Conservation (phyloP, 2,329 filamentous ascomycete genomes). For the Parascedosporium putredinis region DNA sequence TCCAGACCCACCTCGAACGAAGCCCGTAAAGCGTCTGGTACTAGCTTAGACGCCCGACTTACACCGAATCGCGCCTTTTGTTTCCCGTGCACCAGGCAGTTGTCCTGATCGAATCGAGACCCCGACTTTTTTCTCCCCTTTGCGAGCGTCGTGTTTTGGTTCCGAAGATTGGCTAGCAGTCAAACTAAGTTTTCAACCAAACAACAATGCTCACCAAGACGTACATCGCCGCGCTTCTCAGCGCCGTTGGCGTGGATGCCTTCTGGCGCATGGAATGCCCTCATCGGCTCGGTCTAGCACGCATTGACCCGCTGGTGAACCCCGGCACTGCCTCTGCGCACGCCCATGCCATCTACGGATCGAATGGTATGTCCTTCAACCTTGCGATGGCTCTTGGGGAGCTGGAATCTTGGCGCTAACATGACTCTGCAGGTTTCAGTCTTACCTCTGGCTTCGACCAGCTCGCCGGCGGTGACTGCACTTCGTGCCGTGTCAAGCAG, state of each 20-base stretch:
- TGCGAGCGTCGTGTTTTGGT: no score
- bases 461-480: conserved; percentile 57
- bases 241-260: conserved; percentile 30
- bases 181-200: no score
- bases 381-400: not conserved
- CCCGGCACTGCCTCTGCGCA: conserved; percentile 51
- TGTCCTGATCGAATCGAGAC: no score
- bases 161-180: no score
- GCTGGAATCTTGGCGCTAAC: not conserved
- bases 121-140: no score
- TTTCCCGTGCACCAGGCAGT: no score
- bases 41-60: not conserved
- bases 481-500: conserved; percentile 67
- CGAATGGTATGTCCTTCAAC: conserved; percentile 49
- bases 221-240: not conserved
- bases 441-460: conserved; percentile 44
- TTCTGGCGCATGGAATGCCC: conserved; percentile 91
- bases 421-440: conserved; percentile 46
- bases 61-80: no score
- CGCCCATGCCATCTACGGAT: conserved; percentile 66
- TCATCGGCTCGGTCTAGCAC: conserved; percentile 55
- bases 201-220: conserved; percentile 4
- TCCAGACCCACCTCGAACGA: not conserved
- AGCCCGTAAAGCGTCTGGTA: not conserved
- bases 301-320: conserved; percentile 68